Evolutionary conservation across 768 basidiomycete genomes (phyloP).

Genomic region (Phylloporus sp.): DNA sequence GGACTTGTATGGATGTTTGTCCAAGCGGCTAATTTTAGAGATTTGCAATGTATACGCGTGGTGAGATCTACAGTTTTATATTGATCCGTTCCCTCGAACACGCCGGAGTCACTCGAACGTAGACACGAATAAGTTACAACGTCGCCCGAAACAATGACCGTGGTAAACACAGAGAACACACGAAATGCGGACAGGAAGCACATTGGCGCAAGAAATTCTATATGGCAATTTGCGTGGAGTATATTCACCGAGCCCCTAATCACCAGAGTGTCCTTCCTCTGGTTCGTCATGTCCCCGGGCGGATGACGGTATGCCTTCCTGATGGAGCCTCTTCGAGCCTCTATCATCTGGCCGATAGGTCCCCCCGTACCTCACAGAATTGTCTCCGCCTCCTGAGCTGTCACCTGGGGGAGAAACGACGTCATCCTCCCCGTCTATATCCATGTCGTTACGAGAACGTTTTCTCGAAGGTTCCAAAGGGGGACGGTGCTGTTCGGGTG

Average conservation of each 20-base stretch:
- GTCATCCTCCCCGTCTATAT: slow-evolving; percentile 54
- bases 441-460: slow-evolving; percentile 60
- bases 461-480: slow-evolving; percentile 49
- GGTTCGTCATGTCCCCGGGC: slow-evolving; percentile 29
- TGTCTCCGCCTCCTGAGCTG: slow-evolving; percentile 28
- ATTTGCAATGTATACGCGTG: slow-evolving; percentile 9
- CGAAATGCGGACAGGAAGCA: slow-evolving; percentile 17
- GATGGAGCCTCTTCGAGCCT: slow-evolving; percentile 58
- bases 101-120: slow-evolving; percentile 5
- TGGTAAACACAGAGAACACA: slow-evolving; percentile 15
- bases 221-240: slow-evolving; percentile 22
- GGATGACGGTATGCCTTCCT: slow-evolving; percentile 34
- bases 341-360: slow-evolving; percentile 46
- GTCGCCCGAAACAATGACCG: slow-evolving; percentile 16
- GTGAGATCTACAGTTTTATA: slow-evolving; percentile 29
- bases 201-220: slow-evolving; percentile 34
- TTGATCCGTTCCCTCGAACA: slow-evolving; percentile 23
- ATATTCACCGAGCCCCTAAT: slow-evolving; percentile 30
- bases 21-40: slow-evolving; percentile 20
- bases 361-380: slow-evolving; percentile 33
- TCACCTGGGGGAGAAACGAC: slow-evolving; percentile 32
- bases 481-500: slow-evolving; percentile 36
- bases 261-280: slow-evolving; percentile 30
- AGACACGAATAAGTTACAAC: slow-evolving; percentile 19
- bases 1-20: slow-evolving; percentile 21